These are phyloP conservation scores for Coprinopsis sp. DNA, from an alignment of 768 basidiomycete species.

Conservation along the genomic window DNA sequence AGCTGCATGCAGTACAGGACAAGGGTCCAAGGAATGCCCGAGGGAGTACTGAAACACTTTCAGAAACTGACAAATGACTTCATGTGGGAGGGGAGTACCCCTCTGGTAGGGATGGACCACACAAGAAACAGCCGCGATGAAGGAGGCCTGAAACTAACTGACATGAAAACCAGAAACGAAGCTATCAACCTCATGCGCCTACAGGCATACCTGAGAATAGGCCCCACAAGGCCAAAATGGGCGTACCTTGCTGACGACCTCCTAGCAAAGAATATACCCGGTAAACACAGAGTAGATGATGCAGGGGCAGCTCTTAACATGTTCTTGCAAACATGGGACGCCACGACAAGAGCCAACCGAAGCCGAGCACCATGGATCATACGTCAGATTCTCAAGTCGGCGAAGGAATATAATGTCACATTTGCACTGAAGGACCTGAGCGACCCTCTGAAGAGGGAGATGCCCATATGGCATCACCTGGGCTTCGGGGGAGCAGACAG, in stretches of 20 bases:
- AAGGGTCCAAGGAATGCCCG: too few relatives aligned
- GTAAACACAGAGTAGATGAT: background rate
- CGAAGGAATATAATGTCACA: background rate
- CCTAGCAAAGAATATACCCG: constrained; percentile 1
- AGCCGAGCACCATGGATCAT: background rate
- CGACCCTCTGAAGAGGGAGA: background rate
- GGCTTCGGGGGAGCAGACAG: background rate
- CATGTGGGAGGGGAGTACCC: background rate
- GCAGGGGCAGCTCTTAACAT: background rate
- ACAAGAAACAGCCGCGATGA: too few relatives aligned
- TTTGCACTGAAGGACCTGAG: background rate
- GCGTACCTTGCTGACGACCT: constrained; percentile 6
- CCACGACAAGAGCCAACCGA: background rate
- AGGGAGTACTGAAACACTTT: constrained; percentile 13
- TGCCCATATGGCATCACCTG: background rate
- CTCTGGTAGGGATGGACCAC: background rate
- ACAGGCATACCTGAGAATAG: constrained; percentile 19
- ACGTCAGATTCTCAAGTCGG: background rate
- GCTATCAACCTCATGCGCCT: constrained; percentile 20
- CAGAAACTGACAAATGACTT: constrained; percentile 18
- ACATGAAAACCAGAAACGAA: constrained; percentile 18
- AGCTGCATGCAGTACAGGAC: too few relatives aligned
- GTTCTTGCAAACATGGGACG: constrained; percentile 1
- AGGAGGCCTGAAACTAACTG: constrained; percentile 14
- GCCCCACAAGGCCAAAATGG: constrained; percentile 19